Evolutionary conservation across 495 filamentous ascomycete species (phyloP).

Genomic region (Xylaria sp.): DNA sequence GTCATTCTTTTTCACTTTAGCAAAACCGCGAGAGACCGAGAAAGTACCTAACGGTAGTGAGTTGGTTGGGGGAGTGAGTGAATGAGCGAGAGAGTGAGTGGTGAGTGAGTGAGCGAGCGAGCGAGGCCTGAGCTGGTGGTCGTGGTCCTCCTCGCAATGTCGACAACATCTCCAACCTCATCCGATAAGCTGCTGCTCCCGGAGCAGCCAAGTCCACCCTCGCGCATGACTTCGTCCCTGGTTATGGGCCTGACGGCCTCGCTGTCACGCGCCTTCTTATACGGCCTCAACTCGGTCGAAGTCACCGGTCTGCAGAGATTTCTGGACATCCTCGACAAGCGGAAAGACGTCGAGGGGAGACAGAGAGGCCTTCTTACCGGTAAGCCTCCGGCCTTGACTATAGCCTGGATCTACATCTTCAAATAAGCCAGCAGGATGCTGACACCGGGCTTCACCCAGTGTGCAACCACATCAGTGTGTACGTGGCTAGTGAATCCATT

Average conservation of each 20-base stretch:
- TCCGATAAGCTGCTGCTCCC: conserved; percentile 1
- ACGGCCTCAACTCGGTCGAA: conserved; percentile 63
- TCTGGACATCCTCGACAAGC: conserved; percentile 73
- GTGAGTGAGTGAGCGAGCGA: background rate
- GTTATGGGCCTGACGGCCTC: conserved; percentile 61
- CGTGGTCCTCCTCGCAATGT: background rate
- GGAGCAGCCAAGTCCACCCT: conserved; percentile 55
- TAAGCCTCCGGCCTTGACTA: conserved; percentile 41
- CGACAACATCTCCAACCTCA: conserved; percentile 23
- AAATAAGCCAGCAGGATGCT: background rate
- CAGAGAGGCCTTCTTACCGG: conserved; percentile 85
- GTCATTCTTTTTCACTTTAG: conserved; percentile 19
- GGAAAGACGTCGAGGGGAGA: conserved; percentile 71
- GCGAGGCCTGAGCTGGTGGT: background rate
- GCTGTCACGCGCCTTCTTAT: conserved; percentile 52
- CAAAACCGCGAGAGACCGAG: background rate
- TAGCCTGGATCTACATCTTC: background rate
- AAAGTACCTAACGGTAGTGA: background rate
- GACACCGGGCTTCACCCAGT: conserved; percentile 63
- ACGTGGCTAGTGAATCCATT: conserved; percentile 54
- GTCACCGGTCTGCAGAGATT: conserved; percentile 77
- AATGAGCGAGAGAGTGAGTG: background rate
- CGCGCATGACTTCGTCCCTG: conserved; percentile 59
- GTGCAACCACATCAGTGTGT: conserved; percentile 96
- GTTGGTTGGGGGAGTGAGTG: background rate